These are phyloP conservation scores for Macrolepiota albuminosa DNA, from an alignment of 768 basidiomycete species.

Conservation along the genomic window DNA sequence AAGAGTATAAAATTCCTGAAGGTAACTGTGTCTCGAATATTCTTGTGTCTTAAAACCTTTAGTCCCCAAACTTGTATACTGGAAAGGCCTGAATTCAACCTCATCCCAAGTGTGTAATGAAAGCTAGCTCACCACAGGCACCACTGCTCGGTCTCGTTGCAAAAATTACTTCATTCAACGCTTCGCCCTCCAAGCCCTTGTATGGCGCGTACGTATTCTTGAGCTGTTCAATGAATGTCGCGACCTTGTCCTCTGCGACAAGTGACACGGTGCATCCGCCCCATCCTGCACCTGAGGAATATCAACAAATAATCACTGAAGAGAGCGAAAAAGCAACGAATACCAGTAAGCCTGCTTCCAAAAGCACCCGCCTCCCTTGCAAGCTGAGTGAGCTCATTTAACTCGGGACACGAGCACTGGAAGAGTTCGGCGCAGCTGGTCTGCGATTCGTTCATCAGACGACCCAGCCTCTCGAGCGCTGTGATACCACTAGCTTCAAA, in stretches of 20 bases:
- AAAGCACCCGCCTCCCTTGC: conserved; percentile 69
- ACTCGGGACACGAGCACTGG: conserved; percentile 78
- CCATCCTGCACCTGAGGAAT: conserved; percentile 75
- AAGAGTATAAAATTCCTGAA: background rate
- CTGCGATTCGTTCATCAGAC: conserved; percentile 78
- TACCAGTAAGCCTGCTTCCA: conserved; percentile 82
- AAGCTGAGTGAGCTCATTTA: conserved; percentile 63
- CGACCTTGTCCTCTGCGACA: conserved; percentile 59
- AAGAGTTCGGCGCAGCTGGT: conserved; percentile 61
- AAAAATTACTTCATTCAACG: conserved; percentile 66
- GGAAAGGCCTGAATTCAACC: background rate
- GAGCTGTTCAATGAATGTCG: conserved; percentile 58
- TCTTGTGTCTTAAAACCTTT: background rate
- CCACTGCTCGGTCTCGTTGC: conserved; percentile 81
- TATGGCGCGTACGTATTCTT: conserved; percentile 63
- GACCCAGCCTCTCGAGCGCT: conserved; percentile 52
- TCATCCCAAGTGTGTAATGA: background rate
- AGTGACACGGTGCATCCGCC: conserved; percentile 87
- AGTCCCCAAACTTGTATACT: conserved; percentile 3
- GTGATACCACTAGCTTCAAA: conserved; percentile 31
- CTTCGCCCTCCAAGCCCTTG: conserved; percentile 49
- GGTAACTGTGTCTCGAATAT: too few relatives aligned
- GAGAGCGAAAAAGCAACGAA: conserved; percentile 9
- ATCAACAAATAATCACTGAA: background rate
- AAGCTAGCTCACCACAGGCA: conserved; percentile 49